Evolutionary conservation across 2,329 filamentous ascomycete species (phyloP), one percentile per base, ranked within the genome.

Genomic region (Fusarium camptoceras): DNA sequence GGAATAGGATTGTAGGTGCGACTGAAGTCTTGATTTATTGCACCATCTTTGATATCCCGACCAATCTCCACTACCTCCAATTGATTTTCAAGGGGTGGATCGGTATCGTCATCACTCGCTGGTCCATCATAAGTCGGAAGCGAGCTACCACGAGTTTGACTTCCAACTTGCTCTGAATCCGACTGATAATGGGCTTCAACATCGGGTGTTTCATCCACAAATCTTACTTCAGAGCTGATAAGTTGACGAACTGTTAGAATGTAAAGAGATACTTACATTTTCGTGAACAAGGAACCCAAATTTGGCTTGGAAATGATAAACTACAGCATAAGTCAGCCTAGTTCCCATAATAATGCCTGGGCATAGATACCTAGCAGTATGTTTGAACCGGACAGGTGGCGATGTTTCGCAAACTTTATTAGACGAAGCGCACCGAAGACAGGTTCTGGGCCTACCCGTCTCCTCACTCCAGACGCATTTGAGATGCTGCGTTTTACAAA

Each of bases 181-280:
- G 15, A 53, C n/a, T 61, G 24, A 25, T 72, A 72, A 8, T 66
- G 42, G 20, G 57, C 68, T 55, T 70, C 68, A n/a, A 72, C 44
- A 42, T 61, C 58, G 1, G 8, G 28, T 12, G 69, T 71, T 34
- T 72, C 69, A 22, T 71, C 64, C 11, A 72, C 46, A 22, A 72
- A 72, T 11, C 44, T 58, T 14, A 72, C 69, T 72, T 39, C 39
- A 15, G 4, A 25, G 24, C 12, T 15, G 1, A 47, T 37, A 11
- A 46, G 31, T 24, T 1, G 8, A n/a, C n/a, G 25, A 41, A 20
- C 42, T 20, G 8, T 47, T 37, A 5, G 4, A 12, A n/a, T 6
- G 30, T n/a, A 8, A 41, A 10, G 2, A 2, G 3, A 4, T 8
- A 41, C 63, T 39, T 22, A 71, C 68, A 42, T 28, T 48, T 57